phyloP scores from a whole-genome alignment of 805 yeast species.

The Candida nanaspora region DNA sequence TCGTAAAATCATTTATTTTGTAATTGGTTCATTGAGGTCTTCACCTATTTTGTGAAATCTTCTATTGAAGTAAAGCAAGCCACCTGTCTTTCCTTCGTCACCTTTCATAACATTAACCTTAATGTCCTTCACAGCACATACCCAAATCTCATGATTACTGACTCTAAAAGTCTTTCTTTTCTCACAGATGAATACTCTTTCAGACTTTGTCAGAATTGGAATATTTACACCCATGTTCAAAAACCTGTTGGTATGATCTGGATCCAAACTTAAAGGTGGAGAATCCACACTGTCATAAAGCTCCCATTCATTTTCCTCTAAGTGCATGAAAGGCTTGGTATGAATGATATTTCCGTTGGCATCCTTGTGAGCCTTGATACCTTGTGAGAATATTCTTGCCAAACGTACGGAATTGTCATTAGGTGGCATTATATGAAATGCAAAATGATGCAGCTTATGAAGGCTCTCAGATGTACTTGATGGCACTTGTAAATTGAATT shows the following conservation, averaged over 20 bases:
- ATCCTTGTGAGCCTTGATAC: constrained; percentile 33
- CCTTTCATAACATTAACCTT: constrained; percentile 18
- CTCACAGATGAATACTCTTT: constrained; percentile 56
- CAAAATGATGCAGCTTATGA: constrained; percentile 52
- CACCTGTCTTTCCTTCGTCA: constrained; percentile 43
- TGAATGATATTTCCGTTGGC: constrained; percentile 23
- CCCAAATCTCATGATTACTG: constrained; percentile 89
- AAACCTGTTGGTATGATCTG: constrained; percentile 7
- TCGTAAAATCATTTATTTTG: background rate
- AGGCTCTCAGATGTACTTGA: constrained; percentile 69
- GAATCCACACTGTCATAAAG: constrained; percentile 18
- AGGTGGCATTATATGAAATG: constrained; percentile 73
- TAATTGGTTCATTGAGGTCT: constrained; percentile 10
- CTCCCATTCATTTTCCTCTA: constrained; percentile 30
- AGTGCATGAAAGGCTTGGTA: constrained; percentile 48
- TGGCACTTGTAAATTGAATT: constrained; percentile 83
- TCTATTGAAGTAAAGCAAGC: constrained; percentile 58
- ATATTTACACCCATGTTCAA: constrained; percentile 24
- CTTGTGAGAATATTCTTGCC: constrained; percentile 59
- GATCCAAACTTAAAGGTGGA: constrained; percentile 8
- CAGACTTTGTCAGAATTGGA: constrained; percentile 54
- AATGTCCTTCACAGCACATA: constrained; percentile 66
- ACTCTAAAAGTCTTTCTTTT: constrained; percentile 46
- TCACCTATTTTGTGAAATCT: constrained; percentile 41
- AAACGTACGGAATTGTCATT: constrained; percentile 42